Base-by-base conservation (phyloP, 2,329 filamentous ascomycete species). In the Xylariales sp. region DNA sequence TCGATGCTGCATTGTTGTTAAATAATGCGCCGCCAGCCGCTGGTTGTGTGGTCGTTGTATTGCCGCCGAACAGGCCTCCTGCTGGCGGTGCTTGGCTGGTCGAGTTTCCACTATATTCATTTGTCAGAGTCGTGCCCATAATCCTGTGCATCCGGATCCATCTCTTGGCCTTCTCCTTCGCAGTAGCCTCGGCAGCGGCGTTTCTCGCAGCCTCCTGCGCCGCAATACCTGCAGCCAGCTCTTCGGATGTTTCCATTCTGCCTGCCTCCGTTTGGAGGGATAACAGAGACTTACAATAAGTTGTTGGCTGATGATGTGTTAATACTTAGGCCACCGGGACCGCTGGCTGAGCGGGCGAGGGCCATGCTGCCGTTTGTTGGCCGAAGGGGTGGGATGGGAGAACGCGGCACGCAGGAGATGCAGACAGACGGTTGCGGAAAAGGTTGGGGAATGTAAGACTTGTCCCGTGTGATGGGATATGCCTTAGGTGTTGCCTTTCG, bases 281-380 rank as follows among this genome's bases (percentile, higher is more conserved):
- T n/a, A n/a, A n/a, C n/a, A n/a, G n/a, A n/a, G n/a, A n/a, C n/a
- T n/a, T n/a, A n/a, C n/a, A n/a, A 76, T 73, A 74, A 73, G 46
- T 70, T 60, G 33, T 80, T 82, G 48, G 78, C 78, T 44, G 74
- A 68, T 49, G 70, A 73, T 14, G 78, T 81, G 62, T 82, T 83
- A 63, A 82, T 82, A 55, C 73, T 79, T 49, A 82, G 69, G 56
- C 74, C 76, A 49, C 69, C 74, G 46, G 76, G 76, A 54, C 74
- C 76, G 59, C 76, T 80, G 44, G 73, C 72, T 52, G 77, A 80
- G 59, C 76, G 70, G 44, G 68, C 69, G 56, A 75, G 61, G 57
- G 71, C 69, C 71, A 74, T 74, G 42, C 48, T 4, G 21, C n/a
- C 9, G 24, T 16, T 12, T n/a, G 4, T 14, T 11, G 10, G 28